A percentile compares a stretch with the other conserved stretches of the same genome.
phyloP scores from a whole-genome alignment of 306 rosid genomes.

The Prunus davidiana region DNA sequence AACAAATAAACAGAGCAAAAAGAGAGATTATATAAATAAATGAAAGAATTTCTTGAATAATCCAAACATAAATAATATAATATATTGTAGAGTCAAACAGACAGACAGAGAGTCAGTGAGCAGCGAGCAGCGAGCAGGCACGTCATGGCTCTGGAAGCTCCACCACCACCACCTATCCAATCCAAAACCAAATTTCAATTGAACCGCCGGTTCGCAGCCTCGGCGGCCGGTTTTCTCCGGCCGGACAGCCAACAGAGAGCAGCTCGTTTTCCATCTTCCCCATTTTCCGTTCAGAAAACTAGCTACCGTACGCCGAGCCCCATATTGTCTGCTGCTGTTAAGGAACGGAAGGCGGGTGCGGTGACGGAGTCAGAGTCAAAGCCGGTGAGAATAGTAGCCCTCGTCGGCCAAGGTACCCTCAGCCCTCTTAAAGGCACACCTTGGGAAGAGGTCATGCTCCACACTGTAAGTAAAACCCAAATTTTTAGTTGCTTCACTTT shows the following conservation, averaged over 20 bases:
- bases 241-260: background rate
- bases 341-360: conserved; percentile 1
- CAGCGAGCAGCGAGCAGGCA: background rate
- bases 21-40: too few species aligned
- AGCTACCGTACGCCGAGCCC: conserved; percentile 13
- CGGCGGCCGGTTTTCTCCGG: conserved; percentile 9
- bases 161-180: background rate
- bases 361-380: conserved; percentile 12
- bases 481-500: background rate
- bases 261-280: conserved; percentile 1
- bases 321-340: conserved; percentile 24
- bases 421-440: conserved; percentile 68
- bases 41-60: too few species aligned
- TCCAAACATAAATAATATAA: too few species aligned
- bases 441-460: conserved; percentile 85
- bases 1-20: too few species aligned
- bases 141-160: conserved; percentile 33
- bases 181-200: background rate
- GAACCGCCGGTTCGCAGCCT: conserved; percentile 19
- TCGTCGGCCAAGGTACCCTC: conserved; percentile 61
- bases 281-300: background rate
- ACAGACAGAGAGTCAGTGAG: background rate
- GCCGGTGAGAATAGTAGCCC: conserved; percentile 61
- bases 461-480: conserved; percentile 45
- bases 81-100: background rate